Conservation (phyloP, 1,139 yeast genomes). For the Hanseniaspora gamundiae region DNA sequence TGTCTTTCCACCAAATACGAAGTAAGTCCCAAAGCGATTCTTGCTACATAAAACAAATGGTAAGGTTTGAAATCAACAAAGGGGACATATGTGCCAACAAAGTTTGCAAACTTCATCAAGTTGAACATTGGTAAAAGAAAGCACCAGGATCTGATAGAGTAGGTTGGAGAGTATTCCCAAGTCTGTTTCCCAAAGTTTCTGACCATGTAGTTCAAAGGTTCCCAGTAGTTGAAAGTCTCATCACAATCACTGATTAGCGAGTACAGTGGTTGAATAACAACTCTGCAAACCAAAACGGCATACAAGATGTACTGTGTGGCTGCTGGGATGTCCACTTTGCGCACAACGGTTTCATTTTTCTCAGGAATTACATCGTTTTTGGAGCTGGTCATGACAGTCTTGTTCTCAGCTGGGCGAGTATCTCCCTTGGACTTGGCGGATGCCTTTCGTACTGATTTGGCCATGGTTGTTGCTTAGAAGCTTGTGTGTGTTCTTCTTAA, state of each 20-base stretch:
- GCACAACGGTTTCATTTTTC: background rate
- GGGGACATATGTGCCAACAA: conserved; percentile 4
- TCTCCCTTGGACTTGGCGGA: too few relatives aligned
- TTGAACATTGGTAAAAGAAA: conserved; percentile 46
- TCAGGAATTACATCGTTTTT: background rate
- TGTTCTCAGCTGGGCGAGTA: too few relatives aligned
- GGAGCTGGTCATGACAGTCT: too few relatives aligned
- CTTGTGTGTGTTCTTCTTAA: too few relatives aligned
- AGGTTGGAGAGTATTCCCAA: conserved; percentile 93
- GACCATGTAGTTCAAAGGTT: conserved; percentile 67
- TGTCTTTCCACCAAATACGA: conserved; percentile 29
- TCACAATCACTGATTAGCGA: conserved; percentile 66
- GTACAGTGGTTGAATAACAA: conserved; percentile 13
- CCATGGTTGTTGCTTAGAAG: too few relatives aligned
- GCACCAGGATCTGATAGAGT: conserved; percentile 78
- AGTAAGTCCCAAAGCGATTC: conserved; percentile 40
- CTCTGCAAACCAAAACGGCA: conserved; percentile 4
- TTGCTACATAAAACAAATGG: conserved; percentile 36
- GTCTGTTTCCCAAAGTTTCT: conserved; percentile 88
- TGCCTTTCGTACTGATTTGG: too few relatives aligned
- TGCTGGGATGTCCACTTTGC: background rate
- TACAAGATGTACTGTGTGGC: background rate
- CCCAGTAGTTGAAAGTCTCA: conserved; percentile 86
- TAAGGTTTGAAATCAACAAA: conserved; percentile 10
- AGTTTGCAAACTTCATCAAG: conserved; percentile 30